Evolutionary conservation across 192 early-diverging fungal genomes (phyloP).

Genomic region (Umbelopsis vinacea): DNA sequence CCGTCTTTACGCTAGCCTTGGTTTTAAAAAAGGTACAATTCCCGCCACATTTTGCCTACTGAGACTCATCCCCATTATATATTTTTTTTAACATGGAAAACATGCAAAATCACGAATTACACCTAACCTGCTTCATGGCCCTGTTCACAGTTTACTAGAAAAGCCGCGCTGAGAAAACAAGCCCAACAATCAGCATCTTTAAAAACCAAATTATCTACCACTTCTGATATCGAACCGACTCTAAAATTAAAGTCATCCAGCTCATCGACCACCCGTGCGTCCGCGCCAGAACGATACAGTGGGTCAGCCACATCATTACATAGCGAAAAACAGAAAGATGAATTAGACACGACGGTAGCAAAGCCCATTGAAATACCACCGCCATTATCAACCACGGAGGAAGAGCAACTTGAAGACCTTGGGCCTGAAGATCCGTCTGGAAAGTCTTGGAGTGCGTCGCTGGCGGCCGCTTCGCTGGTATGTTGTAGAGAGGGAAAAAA

Average conservation of each 20-base stretch:
- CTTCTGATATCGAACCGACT: not conserved
- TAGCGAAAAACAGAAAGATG: not conserved
- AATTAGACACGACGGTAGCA: not conserved
- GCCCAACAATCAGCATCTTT: not conserved
- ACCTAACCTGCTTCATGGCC: too few species aligned
- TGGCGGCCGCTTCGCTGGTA: slow-evolving; percentile 20
- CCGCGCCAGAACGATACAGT: not conserved
- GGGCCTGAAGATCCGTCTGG: slow-evolving; percentile 14
- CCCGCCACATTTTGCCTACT: not conserved
- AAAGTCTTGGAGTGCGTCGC: slow-evolving; percentile 23
- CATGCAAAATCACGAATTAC: not conserved
- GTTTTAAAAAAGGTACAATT: slow-evolving; percentile 12
- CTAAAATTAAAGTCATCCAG: not conserved
- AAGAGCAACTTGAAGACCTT: slow-evolving; percentile 18
- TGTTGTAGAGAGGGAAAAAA: not conserved
- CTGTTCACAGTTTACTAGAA: not conserved
- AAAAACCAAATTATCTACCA: not conserved
- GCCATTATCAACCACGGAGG: slow-evolving; percentile 9
- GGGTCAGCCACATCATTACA: not conserved
- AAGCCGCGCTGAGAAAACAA: not conserved
- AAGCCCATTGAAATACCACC: slow-evolving; percentile 24
- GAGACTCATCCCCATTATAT: not conserved
- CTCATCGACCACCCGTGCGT: slow-evolving; percentile 2
- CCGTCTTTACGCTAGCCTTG: slow-evolving; percentile 1
- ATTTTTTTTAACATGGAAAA: not conserved